Conservation (phyloP, 306 rosid genomes). For the Glycine latifolia region DNA sequence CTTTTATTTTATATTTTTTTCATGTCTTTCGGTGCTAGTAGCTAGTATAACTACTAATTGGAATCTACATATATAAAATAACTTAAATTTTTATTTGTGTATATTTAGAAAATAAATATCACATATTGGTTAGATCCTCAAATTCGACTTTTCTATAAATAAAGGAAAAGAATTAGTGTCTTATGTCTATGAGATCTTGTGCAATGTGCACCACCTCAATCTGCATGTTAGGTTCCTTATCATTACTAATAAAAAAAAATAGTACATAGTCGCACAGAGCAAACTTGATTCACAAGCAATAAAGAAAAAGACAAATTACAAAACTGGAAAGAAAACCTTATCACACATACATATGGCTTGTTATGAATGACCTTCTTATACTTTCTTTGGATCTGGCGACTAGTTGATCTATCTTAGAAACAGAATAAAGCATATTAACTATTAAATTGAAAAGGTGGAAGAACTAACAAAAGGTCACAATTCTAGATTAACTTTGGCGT, state of each 20-base stretch:
- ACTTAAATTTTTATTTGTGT: not conserved
- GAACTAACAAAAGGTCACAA: slow-evolving; percentile 31
- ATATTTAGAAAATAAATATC: not conserved
- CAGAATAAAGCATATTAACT: slow-evolving; percentile 25
- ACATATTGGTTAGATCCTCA: slow-evolving; percentile 6
- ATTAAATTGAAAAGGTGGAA: slow-evolving; percentile 41
- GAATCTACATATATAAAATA: slow-evolving; percentile 13
- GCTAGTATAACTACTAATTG: not conserved
- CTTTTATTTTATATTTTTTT: not conserved
- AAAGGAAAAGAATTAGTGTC: not conserved
- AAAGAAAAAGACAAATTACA: slow-evolving; percentile 50
- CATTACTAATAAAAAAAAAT: slow-evolving; percentile 5
- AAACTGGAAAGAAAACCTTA: slow-evolving; percentile 41
- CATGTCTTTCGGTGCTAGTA: slow-evolving; percentile 43
- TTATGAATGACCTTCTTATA: slow-evolving; percentile 39
- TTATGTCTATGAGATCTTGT: slow-evolving; percentile 5
- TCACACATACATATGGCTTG: slow-evolving; percentile 42
- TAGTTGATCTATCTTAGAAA: slow-evolving; percentile 4
- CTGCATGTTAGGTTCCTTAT: slow-evolving; percentile 36
- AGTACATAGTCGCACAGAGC: slow-evolving; percentile 18
- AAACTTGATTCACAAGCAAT: slow-evolving; percentile 48
- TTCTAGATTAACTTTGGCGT: slow-evolving; percentile 43
- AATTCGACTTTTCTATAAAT: not conserved
- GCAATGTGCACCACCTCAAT: slow-evolving; percentile 38
- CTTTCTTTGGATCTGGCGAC: slow-evolving; percentile 49